phyloP scores from a whole-genome alignment of 1,139 yeast genomes.

The Yamadazyma oceani region DNA sequence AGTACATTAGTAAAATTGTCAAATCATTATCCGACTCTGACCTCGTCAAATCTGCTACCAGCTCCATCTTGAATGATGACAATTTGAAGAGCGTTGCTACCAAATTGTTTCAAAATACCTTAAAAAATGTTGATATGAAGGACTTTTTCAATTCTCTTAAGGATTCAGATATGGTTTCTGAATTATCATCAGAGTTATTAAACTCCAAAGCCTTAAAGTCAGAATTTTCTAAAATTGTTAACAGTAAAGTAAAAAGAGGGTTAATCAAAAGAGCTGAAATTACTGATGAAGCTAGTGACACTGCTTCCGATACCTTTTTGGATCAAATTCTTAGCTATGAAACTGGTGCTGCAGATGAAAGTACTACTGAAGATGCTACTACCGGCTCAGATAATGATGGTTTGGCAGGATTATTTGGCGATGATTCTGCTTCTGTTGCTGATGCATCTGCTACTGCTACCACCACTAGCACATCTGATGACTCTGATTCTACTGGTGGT shows the following conservation, averaged over 20 bases:
- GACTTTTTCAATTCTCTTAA: conserved; percentile 24
- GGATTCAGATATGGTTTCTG: conserved; percentile 24
- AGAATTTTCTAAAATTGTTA: conserved; percentile 16
- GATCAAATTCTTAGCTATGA: conserved; percentile 1
- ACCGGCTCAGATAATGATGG: background rate
- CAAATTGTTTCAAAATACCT: conserved; percentile 19
- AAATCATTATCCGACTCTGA: conserved; percentile 25
- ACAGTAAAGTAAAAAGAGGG: conserved; percentile 18
- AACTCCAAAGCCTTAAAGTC: conserved; percentile 17
- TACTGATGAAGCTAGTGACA: conserved; percentile 1
- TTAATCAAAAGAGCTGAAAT: conserved; percentile 13
- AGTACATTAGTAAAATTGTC: conserved; percentile 21
- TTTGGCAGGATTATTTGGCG: conserved; percentile 1
- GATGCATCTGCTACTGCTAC: background rate
- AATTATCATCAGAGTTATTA: conserved; percentile 19
- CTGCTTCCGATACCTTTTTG: conserved; percentile 1
- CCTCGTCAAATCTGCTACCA: conserved; percentile 22
- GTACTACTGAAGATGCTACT: conserved; percentile 6
- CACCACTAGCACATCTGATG: conserved; percentile 1
- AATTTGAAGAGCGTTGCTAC: conserved; percentile 21
- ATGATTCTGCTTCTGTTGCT: conserved; percentile 4
- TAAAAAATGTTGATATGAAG: conserved; percentile 23
- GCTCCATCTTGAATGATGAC: conserved; percentile 22
- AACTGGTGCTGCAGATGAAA: background rate
- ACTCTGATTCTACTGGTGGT: conserved; percentile 6